Conservation (phyloP, 2,329 filamentous ascomycete genomes). For the Coniella vitis region DNA sequence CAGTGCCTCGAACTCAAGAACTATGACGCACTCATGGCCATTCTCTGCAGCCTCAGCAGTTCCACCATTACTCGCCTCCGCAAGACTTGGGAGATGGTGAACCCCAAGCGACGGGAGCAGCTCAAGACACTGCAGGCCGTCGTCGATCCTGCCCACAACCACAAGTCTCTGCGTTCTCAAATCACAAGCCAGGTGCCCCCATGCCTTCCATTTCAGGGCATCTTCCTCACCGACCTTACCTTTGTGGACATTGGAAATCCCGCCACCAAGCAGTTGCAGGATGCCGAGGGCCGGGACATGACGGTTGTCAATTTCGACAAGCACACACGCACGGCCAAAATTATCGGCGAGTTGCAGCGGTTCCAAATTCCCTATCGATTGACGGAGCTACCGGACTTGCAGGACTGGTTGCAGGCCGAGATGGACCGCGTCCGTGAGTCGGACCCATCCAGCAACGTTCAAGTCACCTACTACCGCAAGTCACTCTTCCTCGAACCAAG, state of each 20-base stretch:
- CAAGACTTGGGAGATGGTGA: slow-evolving; percentile 87
- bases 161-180: slow-evolving; percentile 74
- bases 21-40: slow-evolving; percentile 94
- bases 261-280: slow-evolving; percentile 68
- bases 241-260: slow-evolving; percentile 95
- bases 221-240: slow-evolving; percentile 91
- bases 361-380: slow-evolving; percentile 93
- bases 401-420: slow-evolving; percentile 85
- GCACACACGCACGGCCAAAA: slow-evolving; percentile 87
- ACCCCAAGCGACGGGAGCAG: slow-evolving; percentile 71
- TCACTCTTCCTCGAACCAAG: slow-evolving; percentile 78
- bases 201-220: slow-evolving; percentile 90
- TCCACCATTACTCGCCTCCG: slow-evolving; percentile 84
- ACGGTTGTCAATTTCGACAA: slow-evolving; percentile 97
- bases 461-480: slow-evolving; percentile 67
- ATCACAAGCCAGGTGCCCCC: slow-evolving; percentile 83
- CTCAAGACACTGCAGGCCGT: slow-evolving; percentile 75
- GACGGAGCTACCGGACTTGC: slow-evolving; percentile 75
- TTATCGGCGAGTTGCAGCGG: slow-evolving; percentile 89
- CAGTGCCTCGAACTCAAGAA: slow-evolving; percentile 87
- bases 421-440: slow-evolving; percentile 65
- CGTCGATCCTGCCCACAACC: slow-evolving; percentile 86
- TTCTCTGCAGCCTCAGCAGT: slow-evolving; percentile 88
- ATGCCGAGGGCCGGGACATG: slow-evolving; percentile 42
- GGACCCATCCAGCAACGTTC: slow-evolving; percentile 46